Base-by-base conservation (phyloP, 2,329 filamentous ascomycete species). In the Beauveria scarabaeidicola region DNA sequence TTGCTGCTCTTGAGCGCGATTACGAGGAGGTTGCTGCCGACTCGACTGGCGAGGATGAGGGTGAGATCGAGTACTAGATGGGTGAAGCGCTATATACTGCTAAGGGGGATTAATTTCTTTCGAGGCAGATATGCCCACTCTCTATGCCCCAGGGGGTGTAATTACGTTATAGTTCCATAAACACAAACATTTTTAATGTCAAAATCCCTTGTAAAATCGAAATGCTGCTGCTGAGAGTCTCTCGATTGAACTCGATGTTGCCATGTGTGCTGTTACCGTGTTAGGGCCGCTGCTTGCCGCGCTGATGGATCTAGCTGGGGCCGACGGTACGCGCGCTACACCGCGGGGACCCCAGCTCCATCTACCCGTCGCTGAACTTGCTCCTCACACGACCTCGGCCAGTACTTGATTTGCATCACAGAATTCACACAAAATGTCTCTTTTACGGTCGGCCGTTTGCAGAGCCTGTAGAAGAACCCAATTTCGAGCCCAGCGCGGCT, bases 1-100 rank as follows among this genome's bases (percentile, higher is more conserved):
- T 99, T 76, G 94, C 94, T 75, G 94, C 94, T 69, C 85, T 99
- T 64, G 94, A 99, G 86, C 88, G 92, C 69, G 93, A 99, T 76
- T 99, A 99, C 80, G 93, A 97, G 81, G 94, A 99, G 81, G 94
- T 97, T 73, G 93, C 91, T 66, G 90, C 91, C 70, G 93, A 97
- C 78, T 96, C 91, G 64, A 78, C 96, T 69, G 92, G 92, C 73
- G 89, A 86, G 65, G 92, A 95, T 69, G 90, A 92, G 72, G 79
- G 83, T 68, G 91, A 95, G 78, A 89, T 90, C 66, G 93, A 97
- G 85, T 96, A 97, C 83, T 96, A 95, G 72, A 58, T 58, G 59
- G 59, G 59, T 60, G 38, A 56, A 52, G 56, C 13, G 52, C 46
- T 17, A 57, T 57, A 38, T 55, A 60, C 52, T 60, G 59, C 59